Base-by-base conservation (phyloP, 2,329 filamentous ascomycete genomes). In the Colletotrichum incanum region DNA sequence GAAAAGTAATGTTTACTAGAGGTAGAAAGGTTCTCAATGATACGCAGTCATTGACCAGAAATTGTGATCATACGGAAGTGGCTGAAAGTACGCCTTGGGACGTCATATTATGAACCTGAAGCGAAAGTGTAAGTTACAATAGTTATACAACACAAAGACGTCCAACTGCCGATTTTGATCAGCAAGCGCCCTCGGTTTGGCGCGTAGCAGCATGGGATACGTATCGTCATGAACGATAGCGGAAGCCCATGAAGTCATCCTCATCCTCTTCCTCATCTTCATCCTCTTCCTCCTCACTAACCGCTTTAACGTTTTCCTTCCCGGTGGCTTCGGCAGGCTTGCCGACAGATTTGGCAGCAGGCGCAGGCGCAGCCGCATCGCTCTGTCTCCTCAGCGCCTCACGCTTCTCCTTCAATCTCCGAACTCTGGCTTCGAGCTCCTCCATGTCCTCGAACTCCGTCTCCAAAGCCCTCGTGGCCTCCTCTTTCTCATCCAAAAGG, bases 371-470 rank as follows among this genome's bases (percentile, higher is more conserved):
- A 43, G 78, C 80, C 65, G 77, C 78, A 20, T 77, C 76, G 14
- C 80, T 76, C 71, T 85, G 76, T 76, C 84, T 77, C 56, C 90
- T 86, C 73, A 95, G 79, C 66, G 90, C 90, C 78, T 95, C 93
- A 58, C 93, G 86, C 80, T 90, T 91, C 78, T 93, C 90, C 79
- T 93, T 92, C 65, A 96, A 81, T 73, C 86, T 87, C 71, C 87
- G 86, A 16, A 96, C 92, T 8, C 93, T 88, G 63, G 90, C 89
- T 80, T 96, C 94, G 56, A 96, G 86, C 78, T 91, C 89, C 78
- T 93, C 92, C 93, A 96, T 96, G 79, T 95, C 92, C 70, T 94
- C 93, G 75, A 96, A 93, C 80, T 96, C 94, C 50, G 92, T 90
- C 80, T 94, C 92, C 68, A 95, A 82, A 39, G 92, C 90, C 28